Percentiles rank a stretch among this genome's conserved stretches.
Conservation (phyloP, 2,329 filamentous ascomycete species). For the Monosporascus sp. region DNA sequence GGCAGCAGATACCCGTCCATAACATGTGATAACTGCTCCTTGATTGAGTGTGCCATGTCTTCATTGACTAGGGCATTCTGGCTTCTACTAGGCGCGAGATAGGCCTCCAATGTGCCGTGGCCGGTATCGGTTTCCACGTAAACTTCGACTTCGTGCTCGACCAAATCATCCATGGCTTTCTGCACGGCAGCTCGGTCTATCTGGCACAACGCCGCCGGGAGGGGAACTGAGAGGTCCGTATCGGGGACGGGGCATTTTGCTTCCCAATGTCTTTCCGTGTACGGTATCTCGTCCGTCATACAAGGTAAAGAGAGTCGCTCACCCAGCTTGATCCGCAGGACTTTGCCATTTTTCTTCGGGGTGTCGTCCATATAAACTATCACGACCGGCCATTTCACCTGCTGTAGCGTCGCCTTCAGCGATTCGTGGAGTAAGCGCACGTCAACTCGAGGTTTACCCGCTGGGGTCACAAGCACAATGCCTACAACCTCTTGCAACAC, state of each 20-base stretch:
- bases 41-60: slow-evolving; percentile 3
- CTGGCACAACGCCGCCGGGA: slow-evolving; percentile 29
- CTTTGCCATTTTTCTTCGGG: slow-evolving; percentile 52
- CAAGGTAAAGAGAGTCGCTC: slow-evolving; percentile 40
- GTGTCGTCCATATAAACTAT: slow-evolving; percentile 50
- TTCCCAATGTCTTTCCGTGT: slow-evolving; percentile 42
- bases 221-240: slow-evolving; percentile 36
- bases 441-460: slow-evolving; percentile 37
- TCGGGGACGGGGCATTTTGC: slow-evolving; percentile 43
- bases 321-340: slow-evolving; percentile 47
- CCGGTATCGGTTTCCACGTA: background rate
- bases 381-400: slow-evolving; percentile 46
- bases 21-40: slow-evolving; percentile 7
- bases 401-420: slow-evolving; percentile 41
- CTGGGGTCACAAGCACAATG: slow-evolving; percentile 43
- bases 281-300: slow-evolving; percentile 38
- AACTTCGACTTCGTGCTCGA: background rate
- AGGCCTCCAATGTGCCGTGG: background rate
- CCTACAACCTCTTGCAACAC: slow-evolving; percentile 52
- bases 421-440: slow-evolving; percentile 42
- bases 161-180: slow-evolving; percentile 11
- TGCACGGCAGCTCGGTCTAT: slow-evolving; percentile 20
- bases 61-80: background rate
- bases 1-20: slow-evolving; percentile 33
- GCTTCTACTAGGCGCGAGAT: background rate